Evolutionary conservation across 306 rosid genomes (phyloP).

Genomic region (Sophora flavescens): DNA sequence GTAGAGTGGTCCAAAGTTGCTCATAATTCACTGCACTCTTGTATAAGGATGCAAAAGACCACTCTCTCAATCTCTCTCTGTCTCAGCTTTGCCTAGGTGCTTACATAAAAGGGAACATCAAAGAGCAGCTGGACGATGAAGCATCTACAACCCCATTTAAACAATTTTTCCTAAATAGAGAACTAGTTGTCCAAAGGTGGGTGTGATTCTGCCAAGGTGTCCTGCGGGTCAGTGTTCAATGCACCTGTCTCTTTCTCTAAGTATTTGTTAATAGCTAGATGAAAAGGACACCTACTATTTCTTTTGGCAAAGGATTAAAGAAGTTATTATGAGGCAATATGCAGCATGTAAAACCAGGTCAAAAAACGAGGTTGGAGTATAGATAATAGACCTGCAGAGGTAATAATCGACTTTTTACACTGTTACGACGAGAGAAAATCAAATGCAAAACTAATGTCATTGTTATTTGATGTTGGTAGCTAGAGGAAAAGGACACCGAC

Average conservation of each 20-base stretch:
- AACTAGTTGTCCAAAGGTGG: slow-evolving; percentile 40
- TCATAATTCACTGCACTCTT: slow-evolving; percentile 26
- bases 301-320: slow-evolving; percentile 38
- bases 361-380: slow-evolving; percentile 31
- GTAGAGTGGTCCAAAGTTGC: slow-evolving; percentile 63
- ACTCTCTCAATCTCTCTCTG: slow-evolving; percentile 15
- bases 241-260: slow-evolving; percentile 30
- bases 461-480: too few species aligned
- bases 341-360: slow-evolving; percentile 56
- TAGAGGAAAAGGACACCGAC: too few species aligned
- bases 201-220: slow-evolving; percentile 32
- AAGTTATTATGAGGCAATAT: slow-evolving; percentile 44
- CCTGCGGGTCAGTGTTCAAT: slow-evolving; percentile 42
- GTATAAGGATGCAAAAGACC: slow-evolving; percentile 40
- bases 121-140: slow-evolving; percentile 31
- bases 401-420: too few species aligned
- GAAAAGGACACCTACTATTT: slow-evolving; percentile 53
- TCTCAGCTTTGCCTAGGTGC: slow-evolving; percentile 32
- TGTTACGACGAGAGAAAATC: background rate
- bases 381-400: too few species aligned
- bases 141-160: slow-evolving; percentile 41
- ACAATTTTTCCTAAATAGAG: slow-evolving; percentile 36
- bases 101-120: slow-evolving; percentile 41
- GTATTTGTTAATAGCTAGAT: slow-evolving; percentile 38
- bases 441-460: background rate